These are phyloP conservation scores for Thecamonas trahens DNA, from an alignment of 78 protist genomes.

Conservation along the genomic window DNA sequence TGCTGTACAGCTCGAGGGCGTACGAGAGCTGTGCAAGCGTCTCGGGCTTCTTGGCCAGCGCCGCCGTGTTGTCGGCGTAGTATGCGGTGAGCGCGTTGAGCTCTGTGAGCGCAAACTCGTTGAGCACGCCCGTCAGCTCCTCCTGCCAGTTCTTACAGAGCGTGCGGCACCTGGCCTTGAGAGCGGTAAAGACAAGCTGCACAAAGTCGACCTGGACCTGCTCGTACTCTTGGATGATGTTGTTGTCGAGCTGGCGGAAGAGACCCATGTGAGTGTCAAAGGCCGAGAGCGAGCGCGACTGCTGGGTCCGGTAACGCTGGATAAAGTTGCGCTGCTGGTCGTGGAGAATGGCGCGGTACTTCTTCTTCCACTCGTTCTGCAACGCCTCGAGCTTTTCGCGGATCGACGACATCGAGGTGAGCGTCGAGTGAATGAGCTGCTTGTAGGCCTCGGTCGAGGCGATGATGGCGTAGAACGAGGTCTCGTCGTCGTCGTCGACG, in stretches of 20 bases:
- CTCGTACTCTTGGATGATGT: conserved; percentile 23
- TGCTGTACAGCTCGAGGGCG: background rate
- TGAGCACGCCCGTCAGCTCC: conserved; percentile 34
- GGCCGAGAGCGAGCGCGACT: conserved; percentile 31
- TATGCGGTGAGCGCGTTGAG: conserved; percentile 18
- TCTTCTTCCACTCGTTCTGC: conserved; percentile 28
- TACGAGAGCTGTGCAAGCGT: conserved; percentile 42
- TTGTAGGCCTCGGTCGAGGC: conserved; percentile 15
- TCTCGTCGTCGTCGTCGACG: background rate
- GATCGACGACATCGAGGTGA: background rate
- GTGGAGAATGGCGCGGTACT: conserved; percentile 51
- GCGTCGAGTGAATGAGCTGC: background rate
- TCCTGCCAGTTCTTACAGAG: conserved; percentile 60
- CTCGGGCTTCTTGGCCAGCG: conserved; percentile 27
- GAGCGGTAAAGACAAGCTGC: conserved; percentile 41
- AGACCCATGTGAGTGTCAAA: conserved; percentile 52
- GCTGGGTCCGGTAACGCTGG: conserved; percentile 32
- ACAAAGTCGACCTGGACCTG: conserved; percentile 37
- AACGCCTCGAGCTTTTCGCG: conserved; percentile 4
- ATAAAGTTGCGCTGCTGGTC: conserved; percentile 51
- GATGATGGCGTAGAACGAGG: conserved; percentile 16
- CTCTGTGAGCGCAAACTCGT: conserved; percentile 25
- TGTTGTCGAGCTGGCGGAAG: conserved; percentile 6
- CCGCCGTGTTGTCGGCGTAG: conserved; percentile 3
- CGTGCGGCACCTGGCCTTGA: conserved; percentile 44